Conservation (phyloP, 208 protist species). For the Crithidia sp. region DNA sequence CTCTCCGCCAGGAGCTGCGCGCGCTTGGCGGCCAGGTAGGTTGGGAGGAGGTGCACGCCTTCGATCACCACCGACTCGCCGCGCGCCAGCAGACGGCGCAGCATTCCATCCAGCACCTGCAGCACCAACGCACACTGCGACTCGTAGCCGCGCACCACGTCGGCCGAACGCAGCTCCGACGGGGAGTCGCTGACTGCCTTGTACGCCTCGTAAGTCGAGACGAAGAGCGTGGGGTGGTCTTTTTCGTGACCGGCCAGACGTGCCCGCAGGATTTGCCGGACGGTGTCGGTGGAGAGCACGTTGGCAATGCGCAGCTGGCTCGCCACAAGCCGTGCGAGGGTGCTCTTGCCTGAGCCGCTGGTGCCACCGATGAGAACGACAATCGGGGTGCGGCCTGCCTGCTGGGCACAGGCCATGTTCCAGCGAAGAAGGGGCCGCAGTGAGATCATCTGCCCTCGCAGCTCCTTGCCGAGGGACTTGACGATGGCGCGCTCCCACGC, state of each 20-base stretch:
- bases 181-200: neutral
- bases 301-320: constrained; percentile 80
- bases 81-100: constrained; percentile 10
- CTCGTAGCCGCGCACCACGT: constrained; percentile 19
- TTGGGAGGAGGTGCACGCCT: constrained; percentile 61
- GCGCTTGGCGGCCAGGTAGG: constrained; percentile 42
- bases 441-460: constrained; percentile 56
- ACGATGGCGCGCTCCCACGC: constrained; percentile 16
- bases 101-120: constrained; percentile 20
- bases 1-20: constrained; percentile 37
- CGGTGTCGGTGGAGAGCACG: constrained; percentile 92
- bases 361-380: constrained; percentile 92
- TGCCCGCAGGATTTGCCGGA: constrained; percentile 84
- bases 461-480: constrained; percentile 28
- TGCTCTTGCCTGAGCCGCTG: constrained; percentile 93
- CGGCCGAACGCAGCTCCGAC: constrained; percentile 1
- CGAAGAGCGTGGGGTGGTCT: constrained; percentile 53
- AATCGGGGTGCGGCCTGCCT: constrained; percentile 64
- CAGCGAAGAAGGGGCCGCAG: constrained; percentile 46
- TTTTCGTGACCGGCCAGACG: constrained; percentile 30
- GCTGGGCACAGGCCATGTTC: constrained; percentile 36
- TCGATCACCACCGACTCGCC: constrained; percentile 62
- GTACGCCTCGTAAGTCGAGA: constrained; percentile 74
- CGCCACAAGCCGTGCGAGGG: constrained; percentile 81
- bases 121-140: constrained; percentile 27